Evolutionary conservation across 371 early-diverging fungal genomes (phyloP), one percentile per base, ranked within the genome.

Genomic region (Lichtheimia hyalospora): DNA sequence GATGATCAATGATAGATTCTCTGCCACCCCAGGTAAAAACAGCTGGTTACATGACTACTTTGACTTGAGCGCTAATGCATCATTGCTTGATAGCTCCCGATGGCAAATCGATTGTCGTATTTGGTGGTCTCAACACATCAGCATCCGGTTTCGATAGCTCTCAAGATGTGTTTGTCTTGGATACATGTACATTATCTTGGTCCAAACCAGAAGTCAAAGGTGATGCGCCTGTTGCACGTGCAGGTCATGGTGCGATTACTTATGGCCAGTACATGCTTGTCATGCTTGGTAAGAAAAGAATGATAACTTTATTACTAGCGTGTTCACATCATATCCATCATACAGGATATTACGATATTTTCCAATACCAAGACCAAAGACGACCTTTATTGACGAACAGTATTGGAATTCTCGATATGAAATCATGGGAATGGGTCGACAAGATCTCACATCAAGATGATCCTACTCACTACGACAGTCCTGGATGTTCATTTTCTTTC

Each of bases 161-260:
- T 10, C 40, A 61, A 25, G 70, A 75, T 40, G 54, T 79, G 0
- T 79, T 68, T 48, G 65, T 69, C 2, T 58, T 79, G 7, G 73
- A 79, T 56, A 74, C 76, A 1, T 79, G 74, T 20, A 72, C 58
- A 1, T 49, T 79, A n/a, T 49, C 62, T 12, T 79, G 79, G 79
- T 51, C 65, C 3, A 69, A 74, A 15, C 61, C 68, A 25, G 50
- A 55, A 5, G 59, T 69, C 1, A 23, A 54, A 2, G 75, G 73
- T 8, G 60, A 46, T 8, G 51, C 64, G n/a, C 77, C 79, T 12
- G 57, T 54, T 16, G 46, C 66, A n/a, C 65, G 76, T 42, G 68
- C 63, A 43, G 66, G 57, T 7, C 76, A 75, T 54, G 64, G 53
- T 42, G 74, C 74, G 1, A 53, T 69, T 18, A 65, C 58, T 20